A percentile compares a stretch with the other conserved stretches of the same genome.
phyloP scores from a whole-genome alignment of 2,329 filamentous ascomycete species.

The Exophiala bonariae region DNA sequence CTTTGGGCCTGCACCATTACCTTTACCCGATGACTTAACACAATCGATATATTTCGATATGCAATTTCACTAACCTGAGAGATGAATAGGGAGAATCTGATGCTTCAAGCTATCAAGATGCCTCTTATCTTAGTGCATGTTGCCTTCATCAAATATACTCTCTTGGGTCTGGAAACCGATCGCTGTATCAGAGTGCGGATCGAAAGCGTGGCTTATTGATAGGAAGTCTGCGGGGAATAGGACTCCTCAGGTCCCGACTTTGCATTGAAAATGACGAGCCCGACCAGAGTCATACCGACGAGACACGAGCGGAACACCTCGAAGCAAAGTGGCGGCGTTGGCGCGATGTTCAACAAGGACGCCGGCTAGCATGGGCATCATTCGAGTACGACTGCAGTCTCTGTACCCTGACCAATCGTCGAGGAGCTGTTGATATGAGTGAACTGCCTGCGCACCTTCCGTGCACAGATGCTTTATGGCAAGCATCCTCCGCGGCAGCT shows the following conservation, averaged over 20 bases:
- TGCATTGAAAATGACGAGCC: conserved; percentile 11
- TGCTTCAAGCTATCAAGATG: conserved; percentile 18
- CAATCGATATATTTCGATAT: not conserved
- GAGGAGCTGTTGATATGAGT: conserved; percentile 20
- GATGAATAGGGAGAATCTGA: conserved; percentile 14
- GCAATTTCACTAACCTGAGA: not conserved
- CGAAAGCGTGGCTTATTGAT: conserved; percentile 19
- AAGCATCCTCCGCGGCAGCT: conserved; percentile 16
- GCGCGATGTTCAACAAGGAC: conserved; percentile 20
- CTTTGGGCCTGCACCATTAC: too few species aligned
- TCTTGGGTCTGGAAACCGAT: conserved; percentile 19
- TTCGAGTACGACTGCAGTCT: conserved; percentile 25
- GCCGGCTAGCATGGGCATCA: conserved; percentile 20
- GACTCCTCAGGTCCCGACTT: conserved; percentile 18
- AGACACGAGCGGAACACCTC: conserved; percentile 6
- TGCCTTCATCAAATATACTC: conserved; percentile 20
- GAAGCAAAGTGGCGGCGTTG: conserved; percentile 15
- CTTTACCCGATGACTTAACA: not conserved
- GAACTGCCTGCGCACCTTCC: conserved; percentile 21
- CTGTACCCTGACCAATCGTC: conserved; percentile 17
- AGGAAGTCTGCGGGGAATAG: conserved; percentile 22
- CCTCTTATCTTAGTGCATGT: conserved; percentile 14
- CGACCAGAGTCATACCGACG: conserved; percentile 10
- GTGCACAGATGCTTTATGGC: conserved; percentile 20
- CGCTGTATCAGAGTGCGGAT: conserved; percentile 21